phyloP scores from a whole-genome alignment of 352 stramenopile genomes.

The Phytophthora pini region DNA sequence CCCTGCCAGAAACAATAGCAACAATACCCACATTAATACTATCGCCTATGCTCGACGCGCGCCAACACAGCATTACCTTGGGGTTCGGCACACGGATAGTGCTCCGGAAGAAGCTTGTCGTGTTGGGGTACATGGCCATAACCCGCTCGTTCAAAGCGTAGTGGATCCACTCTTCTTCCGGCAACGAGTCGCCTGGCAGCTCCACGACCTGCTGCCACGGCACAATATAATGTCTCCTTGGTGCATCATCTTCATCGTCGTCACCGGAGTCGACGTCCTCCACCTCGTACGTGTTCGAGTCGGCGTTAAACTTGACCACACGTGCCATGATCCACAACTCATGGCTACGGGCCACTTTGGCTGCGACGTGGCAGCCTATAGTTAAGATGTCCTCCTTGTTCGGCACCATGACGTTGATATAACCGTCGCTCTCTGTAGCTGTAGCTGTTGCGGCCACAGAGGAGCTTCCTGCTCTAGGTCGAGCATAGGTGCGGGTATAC shows the following conservation, averaged over 20 bases:
- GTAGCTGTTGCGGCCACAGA: constrained; percentile 4
- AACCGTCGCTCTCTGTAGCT: constrained; percentile 18
- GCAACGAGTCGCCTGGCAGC: constrained; percentile 81
- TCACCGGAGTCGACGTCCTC: constrained; percentile 93
- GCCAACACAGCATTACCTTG: constrained; percentile 39
- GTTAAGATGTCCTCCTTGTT: constrained; percentile 50
- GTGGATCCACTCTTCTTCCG: constrained; percentile 76
- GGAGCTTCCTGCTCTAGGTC: constrained; percentile 28
- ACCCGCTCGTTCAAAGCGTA: constrained; percentile 91
- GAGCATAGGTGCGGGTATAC: constrained; percentile 42
- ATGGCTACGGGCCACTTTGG: constrained; percentile 79
- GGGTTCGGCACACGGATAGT: constrained; percentile 93
- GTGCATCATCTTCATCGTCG: constrained; percentile 59
- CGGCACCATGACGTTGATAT: constrained; percentile 23
- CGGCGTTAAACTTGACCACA: constrained; percentile 88
- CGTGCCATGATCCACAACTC: constrained; percentile 94
- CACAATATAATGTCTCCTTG: constrained; percentile 70
- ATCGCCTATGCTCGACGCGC: background rate
- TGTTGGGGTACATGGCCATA: constrained; percentile 98
- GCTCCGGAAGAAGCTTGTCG: constrained; percentile 96
- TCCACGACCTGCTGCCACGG: constrained; percentile 88
- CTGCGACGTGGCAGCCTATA: constrained; percentile 66
- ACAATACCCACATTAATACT: too few species aligned
- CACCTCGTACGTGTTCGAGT: constrained; percentile 95
- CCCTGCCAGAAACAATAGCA: constrained; percentile 40